Conservation (phyloP, 1,284 basidiomycete genomes). For the Ceraceosorus bombacis region DNA sequence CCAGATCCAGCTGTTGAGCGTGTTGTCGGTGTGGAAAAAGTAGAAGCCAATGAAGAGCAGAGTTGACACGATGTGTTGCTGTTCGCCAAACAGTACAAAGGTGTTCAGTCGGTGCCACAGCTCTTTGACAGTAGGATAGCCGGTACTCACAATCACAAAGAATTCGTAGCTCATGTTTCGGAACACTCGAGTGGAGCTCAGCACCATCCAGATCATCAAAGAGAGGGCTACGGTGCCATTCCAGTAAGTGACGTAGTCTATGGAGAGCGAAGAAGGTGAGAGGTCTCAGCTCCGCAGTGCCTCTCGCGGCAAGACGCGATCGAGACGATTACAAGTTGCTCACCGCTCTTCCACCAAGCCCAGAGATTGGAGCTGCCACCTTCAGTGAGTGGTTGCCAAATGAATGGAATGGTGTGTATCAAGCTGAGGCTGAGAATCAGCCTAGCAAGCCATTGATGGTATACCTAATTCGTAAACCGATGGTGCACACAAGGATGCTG, state of each 20-base stretch:
- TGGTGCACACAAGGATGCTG: background rate
- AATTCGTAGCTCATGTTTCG: conserved; percentile 40
- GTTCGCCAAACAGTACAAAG: background rate
- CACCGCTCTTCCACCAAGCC: conserved; percentile 26
- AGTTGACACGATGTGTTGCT: conserved; percentile 29
- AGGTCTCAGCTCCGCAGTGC: too few species aligned
- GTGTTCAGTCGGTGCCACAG: background rate
- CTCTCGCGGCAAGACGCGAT: too few species aligned
- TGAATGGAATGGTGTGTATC: conserved; percentile 39
- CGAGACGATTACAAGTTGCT: conserved; percentile 12
- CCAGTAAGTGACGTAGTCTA: conserved; percentile 19
- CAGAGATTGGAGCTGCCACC: conserved; percentile 22
- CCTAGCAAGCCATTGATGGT: conserved; percentile 39
- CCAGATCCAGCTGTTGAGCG: conserved; percentile 17
- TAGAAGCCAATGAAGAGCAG: conserved; percentile 35
- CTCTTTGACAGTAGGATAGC: background rate
- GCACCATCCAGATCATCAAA: conserved; percentile 9
- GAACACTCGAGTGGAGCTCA: conserved; percentile 14
- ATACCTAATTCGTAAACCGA: conserved; percentile 19
- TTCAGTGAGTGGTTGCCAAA: conserved; percentile 29
- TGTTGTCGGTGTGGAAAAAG: conserved; percentile 29
- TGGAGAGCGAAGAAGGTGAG: conserved; percentile 10
- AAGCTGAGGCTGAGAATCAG: conserved; percentile 37
- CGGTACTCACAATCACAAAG: conserved; percentile 22
- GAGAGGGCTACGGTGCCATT: background rate